phyloP scores from a whole-genome alignment of 805 yeast genomes.

The Candida incommunis region DNA sequence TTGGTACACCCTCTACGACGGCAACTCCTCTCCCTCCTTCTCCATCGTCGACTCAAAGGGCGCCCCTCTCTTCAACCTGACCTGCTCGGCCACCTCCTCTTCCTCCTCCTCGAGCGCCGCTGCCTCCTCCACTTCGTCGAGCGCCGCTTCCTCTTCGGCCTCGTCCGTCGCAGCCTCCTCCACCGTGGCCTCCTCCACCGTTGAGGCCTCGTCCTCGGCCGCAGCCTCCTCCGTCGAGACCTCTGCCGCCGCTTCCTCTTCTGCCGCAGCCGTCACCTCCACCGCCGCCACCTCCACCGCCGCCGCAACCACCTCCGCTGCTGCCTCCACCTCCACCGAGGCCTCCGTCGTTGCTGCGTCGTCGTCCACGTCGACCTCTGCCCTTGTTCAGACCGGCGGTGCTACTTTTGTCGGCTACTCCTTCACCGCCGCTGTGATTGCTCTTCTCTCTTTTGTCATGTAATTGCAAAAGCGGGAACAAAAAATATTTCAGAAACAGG shows the following conservation, averaged over 20 bases:
- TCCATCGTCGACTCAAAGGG: slow-evolving; percentile 9
- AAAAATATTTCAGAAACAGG: not conserved
- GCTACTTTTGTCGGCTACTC: slow-evolving; percentile 14
- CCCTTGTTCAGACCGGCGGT: slow-evolving; percentile 6
- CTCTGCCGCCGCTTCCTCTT: slow-evolving; percentile 4
- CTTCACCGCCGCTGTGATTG: slow-evolving; percentile 11
- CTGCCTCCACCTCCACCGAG: slow-evolving; percentile 6
- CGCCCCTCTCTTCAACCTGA: slow-evolving; percentile 9
- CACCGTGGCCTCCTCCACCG: slow-evolving; percentile 5
- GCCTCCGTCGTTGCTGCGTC: slow-evolving; percentile 7
- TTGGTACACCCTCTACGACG: slow-evolving; percentile 13
- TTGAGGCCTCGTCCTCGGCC: slow-evolving; percentile 2
- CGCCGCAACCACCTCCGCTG: slow-evolving; percentile 3
- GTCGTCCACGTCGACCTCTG: slow-evolving; percentile 3
- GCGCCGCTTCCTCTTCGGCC: slow-evolving; percentile 6
- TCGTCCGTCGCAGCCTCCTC: slow-evolving; percentile 8
- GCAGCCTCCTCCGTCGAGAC: slow-evolving; percentile 5
- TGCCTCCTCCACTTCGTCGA: not conserved
- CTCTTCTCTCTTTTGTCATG: slow-evolving; percentile 1
- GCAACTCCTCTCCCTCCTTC: slow-evolving; percentile 10
- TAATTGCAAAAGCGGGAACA: not conserved
- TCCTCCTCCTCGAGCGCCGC: slow-evolving; percentile 5
- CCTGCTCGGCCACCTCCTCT: slow-evolving; percentile 7
- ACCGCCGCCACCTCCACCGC: slow-evolving; percentile 2
- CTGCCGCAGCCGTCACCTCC: not conserved